Evolutionary conservation across 129 eudicot genomes (phyloP), one percentile per base, ranked within the genome.

Genomic region (Flaveria sonorensis): DNA sequence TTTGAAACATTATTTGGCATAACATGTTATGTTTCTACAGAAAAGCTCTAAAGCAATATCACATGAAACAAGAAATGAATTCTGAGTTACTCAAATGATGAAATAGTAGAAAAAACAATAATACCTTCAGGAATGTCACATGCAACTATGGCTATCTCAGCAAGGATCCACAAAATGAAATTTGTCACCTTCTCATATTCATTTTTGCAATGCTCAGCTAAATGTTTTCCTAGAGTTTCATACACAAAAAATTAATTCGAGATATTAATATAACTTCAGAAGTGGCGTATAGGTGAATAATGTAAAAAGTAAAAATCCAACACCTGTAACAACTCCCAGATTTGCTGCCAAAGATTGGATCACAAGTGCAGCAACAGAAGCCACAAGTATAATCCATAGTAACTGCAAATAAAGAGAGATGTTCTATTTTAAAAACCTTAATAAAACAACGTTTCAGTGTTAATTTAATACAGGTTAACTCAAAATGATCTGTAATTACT

Each of bases 61-160:
- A 77, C 70, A 23, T 11, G 20, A 42, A 69, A n/a, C n/a, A n/a
- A n/a, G n/a, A n/a, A n/a, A n/a, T n/a, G n/a, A n/a, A n/a, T n/a
- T n/a, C n/a, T n/a, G n/a, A n/a, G n/a, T n/a, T n/a, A n/a, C n/a
- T n/a, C n/a, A n/a, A n/a, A 68, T 71, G 57, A 21, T 76, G 32
- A 45, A 36, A 39, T 18, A 70, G 57, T 9, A 63, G 59, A 73
- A 70, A 43, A 6, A 57, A 60, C 42, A 61, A 26, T 16, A n/a
- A 70, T 82, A 89, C 99, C 99, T 89, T 95, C 99, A 63, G 99
- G 99, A 81, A 95, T 95, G 77, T 95, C 99, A n/a, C 99, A 95
- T 8, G 99, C 99, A 68, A 89, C 99, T 79, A 95, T 83, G 42
- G 99, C 86, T 43, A 95, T 86, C 85, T 95, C 99, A 71, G 99